phyloP scores from a whole-genome alignment of 192 early-diverging fungal species.

The Gorgonomyces haynaldii region DNA sequence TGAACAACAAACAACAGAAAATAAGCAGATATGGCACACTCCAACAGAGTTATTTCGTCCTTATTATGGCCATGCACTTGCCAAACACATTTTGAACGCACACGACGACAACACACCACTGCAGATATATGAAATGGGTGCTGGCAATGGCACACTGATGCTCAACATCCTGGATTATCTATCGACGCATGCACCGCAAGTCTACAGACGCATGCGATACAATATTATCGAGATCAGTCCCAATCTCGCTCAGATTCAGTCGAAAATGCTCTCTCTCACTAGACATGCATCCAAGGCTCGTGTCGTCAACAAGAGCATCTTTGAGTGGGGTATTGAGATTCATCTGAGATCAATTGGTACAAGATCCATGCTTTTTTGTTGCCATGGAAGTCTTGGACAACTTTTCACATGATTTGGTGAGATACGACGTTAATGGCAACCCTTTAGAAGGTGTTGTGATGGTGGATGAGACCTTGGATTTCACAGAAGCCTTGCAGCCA shows the following conservation, averaged over 20 bases:
- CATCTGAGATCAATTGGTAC: constrained; percentile 45
- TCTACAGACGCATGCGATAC: constrained; percentile 73
- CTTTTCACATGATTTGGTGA: constrained; percentile 88
- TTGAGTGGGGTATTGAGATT: too few relatives aligned
- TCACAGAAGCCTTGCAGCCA: constrained; percentile 73
- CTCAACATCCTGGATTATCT: constrained; percentile 84
- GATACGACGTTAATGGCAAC: constrained; percentile 66
- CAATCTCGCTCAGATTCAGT: constrained; percentile 53
- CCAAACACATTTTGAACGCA: constrained; percentile 73
- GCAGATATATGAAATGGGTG: constrained; percentile 90
- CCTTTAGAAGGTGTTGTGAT: constrained; percentile 75
- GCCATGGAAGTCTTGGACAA: constrained; percentile 99
- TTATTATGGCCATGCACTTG: constrained; percentile 87
- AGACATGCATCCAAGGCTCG: constrained; percentile 30
- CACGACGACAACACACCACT: constrained; percentile 47
- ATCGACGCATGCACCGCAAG: constrained; percentile 57
- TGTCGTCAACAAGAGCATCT: constrained; percentile 83
- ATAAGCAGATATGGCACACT: constrained; percentile 93
- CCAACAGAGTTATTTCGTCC: constrained; percentile 92
- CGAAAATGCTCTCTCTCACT: constrained; percentile 6
- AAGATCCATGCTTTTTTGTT: constrained; percentile 76
- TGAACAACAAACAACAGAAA: constrained; percentile 27
- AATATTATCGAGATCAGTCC: constrained; percentile 86
- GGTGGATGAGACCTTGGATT: constrained; percentile 71
- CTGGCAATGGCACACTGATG: constrained; percentile 94